Conservation (phyloP, 2,329 filamentous ascomycete genomes). For the Onygena corvina region DNA sequence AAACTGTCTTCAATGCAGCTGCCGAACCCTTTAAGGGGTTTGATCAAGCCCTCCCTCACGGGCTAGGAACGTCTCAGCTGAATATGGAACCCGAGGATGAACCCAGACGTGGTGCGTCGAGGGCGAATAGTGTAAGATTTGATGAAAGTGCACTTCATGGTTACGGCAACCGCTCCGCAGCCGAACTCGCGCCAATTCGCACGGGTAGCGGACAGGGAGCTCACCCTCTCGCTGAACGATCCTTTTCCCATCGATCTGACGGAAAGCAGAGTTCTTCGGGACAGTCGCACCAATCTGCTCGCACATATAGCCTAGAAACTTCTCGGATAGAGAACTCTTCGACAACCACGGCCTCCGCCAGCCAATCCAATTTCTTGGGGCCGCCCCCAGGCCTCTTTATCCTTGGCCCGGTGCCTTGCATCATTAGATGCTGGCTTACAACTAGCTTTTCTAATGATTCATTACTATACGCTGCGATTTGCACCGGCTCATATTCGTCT, state of each 20-base stretch:
- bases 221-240: conserved; percentile 75
- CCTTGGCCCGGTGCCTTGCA: conserved; percentile 78
- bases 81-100: conserved; percentile 80
- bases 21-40: conserved; percentile 80
- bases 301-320: conserved; percentile 71
- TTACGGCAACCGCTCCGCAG: conserved; percentile 66
- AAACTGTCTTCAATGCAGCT: conserved; percentile 65
- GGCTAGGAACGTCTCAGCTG: conserved; percentile 64
- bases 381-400: conserved; percentile 77
- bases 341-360: conserved; percentile 57
- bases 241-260: conserved; percentile 89
- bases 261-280: conserved; percentile 89
- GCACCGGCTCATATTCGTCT: conserved; percentile 81
- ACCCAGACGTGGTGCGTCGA: conserved; percentile 71
- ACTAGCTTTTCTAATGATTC: conserved; percentile 80
- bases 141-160: conserved; percentile 90
- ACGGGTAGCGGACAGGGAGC: conserved; percentile 69
- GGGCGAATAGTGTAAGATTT: conserved; percentile 94
- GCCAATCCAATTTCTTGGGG: conserved; percentile 39
- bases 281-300: conserved; percentile 61
- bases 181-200: conserved; percentile 65
- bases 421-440: conserved; percentile 91
- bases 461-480: conserved; percentile 81
- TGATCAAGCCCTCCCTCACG: conserved; percentile 69
- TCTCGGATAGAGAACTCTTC: conserved; percentile 52